A percentile compares a stretch with the other conserved stretches of the same genome.
These are phyloP conservation scores for Colletotrichum tanaceti DNA, from an alignment of 2,329 filamentous ascomycete genomes.

Conservation along the genomic window DNA sequence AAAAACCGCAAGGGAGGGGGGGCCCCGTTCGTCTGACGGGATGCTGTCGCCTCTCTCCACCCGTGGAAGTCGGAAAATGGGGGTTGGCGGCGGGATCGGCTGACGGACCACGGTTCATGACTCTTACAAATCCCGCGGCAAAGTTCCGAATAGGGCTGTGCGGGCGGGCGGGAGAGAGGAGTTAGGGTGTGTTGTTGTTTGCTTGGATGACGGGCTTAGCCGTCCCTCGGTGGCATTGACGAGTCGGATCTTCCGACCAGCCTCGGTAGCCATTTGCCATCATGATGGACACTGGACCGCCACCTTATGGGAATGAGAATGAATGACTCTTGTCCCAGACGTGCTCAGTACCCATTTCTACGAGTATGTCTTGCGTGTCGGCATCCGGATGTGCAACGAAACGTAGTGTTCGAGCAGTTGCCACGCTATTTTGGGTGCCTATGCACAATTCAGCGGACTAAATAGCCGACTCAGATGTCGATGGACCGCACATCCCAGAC, in stretches of 20 bases:
- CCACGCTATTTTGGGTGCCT: not conserved
- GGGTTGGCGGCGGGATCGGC: conserved; percentile 32
- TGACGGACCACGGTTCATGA: conserved; percentile 31
- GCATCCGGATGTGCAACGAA: not conserved
- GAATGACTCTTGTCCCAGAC: not conserved
- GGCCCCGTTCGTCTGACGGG: not conserved
- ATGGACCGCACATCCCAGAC: conserved; percentile 1
- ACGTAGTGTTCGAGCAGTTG: not conserved
- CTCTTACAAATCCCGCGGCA: conserved; percentile 32
- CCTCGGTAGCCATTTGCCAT: not conserved
- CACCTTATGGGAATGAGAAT: too few species aligned
- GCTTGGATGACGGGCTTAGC: not conserved
- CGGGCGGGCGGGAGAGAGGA: conserved; percentile 1
- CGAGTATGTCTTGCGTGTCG: not conserved
- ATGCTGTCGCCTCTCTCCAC: conserved; percentile 11
- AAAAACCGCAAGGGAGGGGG: not conserved
- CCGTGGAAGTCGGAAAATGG: conserved; percentile 23
- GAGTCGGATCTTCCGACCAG: conserved; percentile 5
- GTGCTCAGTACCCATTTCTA: not conserved
- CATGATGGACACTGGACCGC: not conserved
- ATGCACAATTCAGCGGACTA: not conserved
- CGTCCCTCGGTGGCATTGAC: not conserved
- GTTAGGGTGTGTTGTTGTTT: not conserved
- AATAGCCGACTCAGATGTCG: conserved; percentile 17
- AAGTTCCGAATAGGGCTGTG: conserved; percentile 31